Evolutionary conservation across 2,329 filamentous ascomycete species (phyloP).

Genomic region (Cladosporium sp.): DNA sequence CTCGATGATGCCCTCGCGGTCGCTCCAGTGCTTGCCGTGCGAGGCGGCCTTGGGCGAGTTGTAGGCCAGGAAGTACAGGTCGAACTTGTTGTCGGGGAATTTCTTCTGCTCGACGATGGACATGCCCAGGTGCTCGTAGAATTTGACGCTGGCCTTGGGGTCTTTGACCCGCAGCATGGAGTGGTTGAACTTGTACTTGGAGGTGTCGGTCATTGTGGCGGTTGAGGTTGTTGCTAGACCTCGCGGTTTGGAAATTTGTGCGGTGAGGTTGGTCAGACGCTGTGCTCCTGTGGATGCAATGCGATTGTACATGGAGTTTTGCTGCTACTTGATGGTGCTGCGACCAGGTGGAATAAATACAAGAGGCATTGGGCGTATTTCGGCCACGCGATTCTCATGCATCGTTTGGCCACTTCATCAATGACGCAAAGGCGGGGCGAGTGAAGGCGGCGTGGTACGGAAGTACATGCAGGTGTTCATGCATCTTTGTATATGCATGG

Average conservation of each 20-base stretch:
- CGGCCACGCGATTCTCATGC: neutral
- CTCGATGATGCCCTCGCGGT: conserved; percentile 77
- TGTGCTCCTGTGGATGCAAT: neutral
- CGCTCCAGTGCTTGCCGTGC: conserved; percentile 67
- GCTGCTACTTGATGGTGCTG: neutral
- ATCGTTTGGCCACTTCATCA: conserved; percentile 13
- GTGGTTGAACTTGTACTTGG: conserved; percentile 63
- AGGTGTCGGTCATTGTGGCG: conserved; percentile 53
- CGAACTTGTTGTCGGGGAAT: conserved; percentile 86
- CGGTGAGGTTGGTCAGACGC: conserved; percentile 15
- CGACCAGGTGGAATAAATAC: neutral
- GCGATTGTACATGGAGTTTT: conserved; percentile 4
- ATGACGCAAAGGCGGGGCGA: conserved; percentile 12
- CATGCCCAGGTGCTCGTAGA: conserved; percentile 91
- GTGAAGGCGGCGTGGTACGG: too few relatives aligned
- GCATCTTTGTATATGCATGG: too few relatives aligned
- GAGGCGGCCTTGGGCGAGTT: conserved; percentile 73
- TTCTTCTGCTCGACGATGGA: conserved; percentile 74
- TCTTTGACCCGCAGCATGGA: conserved; percentile 76
- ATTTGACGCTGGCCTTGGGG: conserved; percentile 77
- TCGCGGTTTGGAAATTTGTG: conserved; percentile 26
- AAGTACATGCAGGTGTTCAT: too few relatives aligned
- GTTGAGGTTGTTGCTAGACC: conserved; percentile 19
- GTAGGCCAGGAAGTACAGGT: conserved; percentile 93
- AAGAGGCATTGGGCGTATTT: conserved; percentile 12